phyloP scores from a whole-genome alignment of 2,329 filamentous ascomycete genomes.

The Lecanosticta acicola region DNA sequence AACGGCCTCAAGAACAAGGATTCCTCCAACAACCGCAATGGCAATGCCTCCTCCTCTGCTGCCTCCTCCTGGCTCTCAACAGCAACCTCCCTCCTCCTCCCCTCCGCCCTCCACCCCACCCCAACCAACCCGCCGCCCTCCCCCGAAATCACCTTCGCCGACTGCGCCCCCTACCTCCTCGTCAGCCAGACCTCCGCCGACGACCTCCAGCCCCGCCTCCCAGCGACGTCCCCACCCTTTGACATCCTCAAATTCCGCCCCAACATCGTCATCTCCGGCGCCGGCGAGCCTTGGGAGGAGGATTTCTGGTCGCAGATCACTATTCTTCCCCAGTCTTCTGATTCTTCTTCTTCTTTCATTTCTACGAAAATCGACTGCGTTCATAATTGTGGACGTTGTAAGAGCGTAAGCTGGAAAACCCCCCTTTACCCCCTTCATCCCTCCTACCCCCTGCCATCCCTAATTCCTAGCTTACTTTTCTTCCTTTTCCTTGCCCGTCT shows the following conservation, averaged over 20 bases:
- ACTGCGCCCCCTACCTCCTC: conserved; percentile 70
- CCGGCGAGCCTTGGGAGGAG: conserved; percentile 40
- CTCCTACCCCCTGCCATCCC: too few relatives aligned
- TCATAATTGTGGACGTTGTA: conserved; percentile 45
- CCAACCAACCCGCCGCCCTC: conserved; percentile 9
- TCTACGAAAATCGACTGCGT: conserved; percentile 34
- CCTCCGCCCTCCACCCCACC: conserved; percentile 8
- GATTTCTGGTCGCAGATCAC: conserved; percentile 42
- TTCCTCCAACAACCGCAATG: not conserved
- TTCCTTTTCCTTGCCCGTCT: too few relatives aligned
- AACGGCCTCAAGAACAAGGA: too few relatives aligned
- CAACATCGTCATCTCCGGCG: conserved; percentile 42
- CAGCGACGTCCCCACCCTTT: conserved; percentile 20
- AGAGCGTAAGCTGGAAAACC: too few relatives aligned
- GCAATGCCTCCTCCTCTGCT: not conserved
- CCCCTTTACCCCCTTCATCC: too few relatives aligned
- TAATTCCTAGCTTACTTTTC: too few relatives aligned
- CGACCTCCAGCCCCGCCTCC: conserved; percentile 51
- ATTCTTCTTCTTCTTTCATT: too few relatives aligned
- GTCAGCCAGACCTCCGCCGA: conserved; percentile 64
- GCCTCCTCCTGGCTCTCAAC: conserved; percentile 31
- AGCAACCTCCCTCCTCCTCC: conserved; percentile 18
- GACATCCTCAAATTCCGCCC: conserved; percentile 45
- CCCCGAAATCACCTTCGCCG: conserved; percentile 60
- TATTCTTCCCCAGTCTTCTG: conserved; percentile 24